These are phyloP conservation scores for Cladosporium sp. DNA, from an alignment of 2,329 filamentous ascomycete genomes.

Conservation along the genomic window DNA sequence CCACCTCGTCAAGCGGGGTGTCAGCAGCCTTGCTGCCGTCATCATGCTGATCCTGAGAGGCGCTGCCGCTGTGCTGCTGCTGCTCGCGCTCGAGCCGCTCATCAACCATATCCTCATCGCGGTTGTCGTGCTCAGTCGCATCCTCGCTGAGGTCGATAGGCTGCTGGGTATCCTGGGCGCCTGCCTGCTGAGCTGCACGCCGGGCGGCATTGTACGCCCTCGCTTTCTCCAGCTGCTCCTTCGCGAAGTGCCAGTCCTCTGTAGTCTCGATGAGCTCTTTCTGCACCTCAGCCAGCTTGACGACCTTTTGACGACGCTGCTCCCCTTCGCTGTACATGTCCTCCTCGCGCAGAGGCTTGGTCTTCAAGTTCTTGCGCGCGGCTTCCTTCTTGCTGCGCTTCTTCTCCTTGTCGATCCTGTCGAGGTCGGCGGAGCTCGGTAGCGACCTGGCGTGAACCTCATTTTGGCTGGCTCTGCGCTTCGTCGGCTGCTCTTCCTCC, in stretches of 20 bases:
- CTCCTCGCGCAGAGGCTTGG: neutral
- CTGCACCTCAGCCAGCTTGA: neutral
- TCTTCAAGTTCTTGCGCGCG: neutral
- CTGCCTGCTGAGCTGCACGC: too few species aligned
- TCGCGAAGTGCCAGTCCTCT: neutral
- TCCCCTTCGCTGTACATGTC: neutral
- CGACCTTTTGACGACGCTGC: neutral
- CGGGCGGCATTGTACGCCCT: neutral
- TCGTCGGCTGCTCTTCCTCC: too few species aligned
- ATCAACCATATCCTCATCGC: neutral
- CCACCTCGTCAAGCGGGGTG: too few species aligned
- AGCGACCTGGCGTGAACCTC: too few species aligned
- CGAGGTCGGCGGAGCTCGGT: too few species aligned
- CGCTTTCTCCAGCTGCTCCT: neutral
- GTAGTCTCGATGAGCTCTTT: neutral
- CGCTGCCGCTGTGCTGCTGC: neutral
- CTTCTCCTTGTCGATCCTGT: neutral
- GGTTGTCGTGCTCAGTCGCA: neutral
- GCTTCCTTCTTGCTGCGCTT: neutral
- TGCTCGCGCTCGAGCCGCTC: constrained; percentile 2
- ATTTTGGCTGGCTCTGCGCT: too few species aligned
- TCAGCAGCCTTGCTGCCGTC: too few species aligned
- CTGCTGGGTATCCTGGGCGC: too few species aligned
- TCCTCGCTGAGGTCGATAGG: too few species aligned
- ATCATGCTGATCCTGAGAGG: neutral